phyloP scores from a whole-genome alignment of 2,329 filamentous ascomycete genomes.

The Penicillium griseofulvum region DNA sequence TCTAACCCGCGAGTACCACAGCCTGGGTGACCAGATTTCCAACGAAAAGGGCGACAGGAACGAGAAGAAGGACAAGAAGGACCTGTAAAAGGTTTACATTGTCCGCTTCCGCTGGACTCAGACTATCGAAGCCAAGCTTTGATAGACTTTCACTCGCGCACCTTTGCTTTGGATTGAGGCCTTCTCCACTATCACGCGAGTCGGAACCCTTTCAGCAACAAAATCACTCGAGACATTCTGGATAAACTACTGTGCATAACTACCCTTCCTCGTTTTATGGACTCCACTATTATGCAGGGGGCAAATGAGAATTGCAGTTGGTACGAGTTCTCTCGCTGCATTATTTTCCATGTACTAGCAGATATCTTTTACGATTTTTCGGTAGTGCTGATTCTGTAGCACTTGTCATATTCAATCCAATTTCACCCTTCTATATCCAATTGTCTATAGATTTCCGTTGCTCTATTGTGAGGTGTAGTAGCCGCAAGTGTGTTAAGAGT shows the following conservation, averaged over 20 bases:
- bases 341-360: background rate
- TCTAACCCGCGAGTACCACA: conserved; percentile 79
- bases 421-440: background rate
- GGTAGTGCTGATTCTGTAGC: background rate
- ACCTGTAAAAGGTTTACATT: conserved; percentile 42
- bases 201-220: background rate
- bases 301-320: background rate
- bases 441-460: background rate
- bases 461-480: background rate
- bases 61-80: conserved; percentile 61
- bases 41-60: conserved; percentile 46
- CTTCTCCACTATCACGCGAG: background rate
- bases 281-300: background rate
- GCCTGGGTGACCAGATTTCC: conserved; percentile 78
- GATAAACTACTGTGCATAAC: conserved; percentile 5
- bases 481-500: too few species aligned
- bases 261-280: background rate
- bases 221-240: background rate
- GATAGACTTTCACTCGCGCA: background rate
- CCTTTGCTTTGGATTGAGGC: background rate
- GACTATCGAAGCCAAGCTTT: background rate
- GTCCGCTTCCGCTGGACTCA: background rate
- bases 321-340: background rate
- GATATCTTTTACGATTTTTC: background rate
- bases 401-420: background rate